phyloP scores from a whole-genome alignment of 2,329 filamentous ascomycete genomes.

The Alternaria postmessia region DNA sequence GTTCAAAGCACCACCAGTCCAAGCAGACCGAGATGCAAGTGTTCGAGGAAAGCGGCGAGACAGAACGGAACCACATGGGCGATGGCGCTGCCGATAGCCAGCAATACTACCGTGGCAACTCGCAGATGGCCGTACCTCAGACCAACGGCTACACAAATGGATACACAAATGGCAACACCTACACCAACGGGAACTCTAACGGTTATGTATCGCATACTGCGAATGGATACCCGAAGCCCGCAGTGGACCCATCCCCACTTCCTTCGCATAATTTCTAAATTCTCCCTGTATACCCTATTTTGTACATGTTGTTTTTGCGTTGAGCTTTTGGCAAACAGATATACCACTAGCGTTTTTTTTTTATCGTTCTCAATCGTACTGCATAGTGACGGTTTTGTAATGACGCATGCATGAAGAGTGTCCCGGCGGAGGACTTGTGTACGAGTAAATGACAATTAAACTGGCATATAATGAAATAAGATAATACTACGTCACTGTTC shows the following conservation, averaged over 20 bases:
- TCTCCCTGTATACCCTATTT: conserved; percentile 10
- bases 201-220: conserved; percentile 13
- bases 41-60: conserved; percentile 28
- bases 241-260: conserved; percentile 24
- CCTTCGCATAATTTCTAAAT: conserved; percentile 42
- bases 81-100: conserved; percentile 37
- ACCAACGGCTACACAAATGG: conserved; percentile 20
- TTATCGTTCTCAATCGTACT: background rate
- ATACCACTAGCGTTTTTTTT: conserved; percentile 15
- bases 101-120: conserved; percentile 39
- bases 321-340: conserved; percentile 9
- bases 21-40: conserved; percentile 48
- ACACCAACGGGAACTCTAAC: conserved; percentile 14
- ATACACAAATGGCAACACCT: conserved; percentile 15
- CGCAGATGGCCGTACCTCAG: conserved; percentile 12
- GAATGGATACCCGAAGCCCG: conserved; percentile 34
- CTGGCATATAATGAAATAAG: background rate
- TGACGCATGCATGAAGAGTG: background rate
- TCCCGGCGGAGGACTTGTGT: background rate
- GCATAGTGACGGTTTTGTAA: conserved; percentile 5
- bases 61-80: conserved; percentile 17
- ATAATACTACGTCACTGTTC: background rate
- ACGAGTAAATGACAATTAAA: background rate
- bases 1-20: conserved; percentile 61
- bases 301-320: conserved; percentile 5